These are phyloP conservation scores for Gossypium bickii DNA, from an alignment of 345 rosid species.

Conservation along the genomic window DNA sequence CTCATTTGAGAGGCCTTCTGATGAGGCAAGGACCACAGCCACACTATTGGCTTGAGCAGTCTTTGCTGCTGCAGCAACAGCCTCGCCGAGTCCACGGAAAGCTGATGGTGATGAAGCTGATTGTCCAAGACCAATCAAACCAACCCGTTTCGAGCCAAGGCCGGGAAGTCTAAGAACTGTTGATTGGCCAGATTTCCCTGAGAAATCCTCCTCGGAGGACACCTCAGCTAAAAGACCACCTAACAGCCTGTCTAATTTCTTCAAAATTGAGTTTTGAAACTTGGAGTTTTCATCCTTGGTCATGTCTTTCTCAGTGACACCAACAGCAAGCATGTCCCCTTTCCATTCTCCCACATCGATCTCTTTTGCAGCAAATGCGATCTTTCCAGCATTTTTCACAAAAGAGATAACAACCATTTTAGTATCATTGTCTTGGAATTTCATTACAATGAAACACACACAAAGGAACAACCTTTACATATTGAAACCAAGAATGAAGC, in stretches of 20 bases:
- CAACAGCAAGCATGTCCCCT: constrained; percentile 81
- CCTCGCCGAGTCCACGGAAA: constrained; percentile 65
- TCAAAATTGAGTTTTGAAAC: constrained; percentile 70
- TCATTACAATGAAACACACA: background rate
- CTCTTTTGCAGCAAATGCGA: constrained; percentile 75
- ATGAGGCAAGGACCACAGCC: constrained; percentile 64
- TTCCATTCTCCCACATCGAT: constrained; percentile 77
- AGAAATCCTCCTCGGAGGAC: constrained; percentile 80
- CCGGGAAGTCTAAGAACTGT: constrained; percentile 74
- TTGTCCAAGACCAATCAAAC: constrained; percentile 82
- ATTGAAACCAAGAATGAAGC: background rate
- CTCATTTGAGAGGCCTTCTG: constrained; percentile 49
- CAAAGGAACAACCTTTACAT: background rate
- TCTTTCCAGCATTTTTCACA: constrained; percentile 31
- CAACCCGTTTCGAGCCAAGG: constrained; percentile 71
- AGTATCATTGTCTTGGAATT: background rate
- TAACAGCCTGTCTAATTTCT: constrained; percentile 58
- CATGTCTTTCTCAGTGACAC: constrained; percentile 87
- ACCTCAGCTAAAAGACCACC: constrained; percentile 70
- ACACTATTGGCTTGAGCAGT: constrained; percentile 58
- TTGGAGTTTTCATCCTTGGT: constrained; percentile 46
- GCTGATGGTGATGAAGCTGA: constrained; percentile 43
- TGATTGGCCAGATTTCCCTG: constrained; percentile 77
- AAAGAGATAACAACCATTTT: constrained; percentile 17
- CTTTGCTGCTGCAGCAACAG: constrained; percentile 62